Evolutionary conservation across 208 protist genomes (phyloP), one percentile per base, ranked within the genome.

Genomic region (Trypanosoma grayi): DNA sequence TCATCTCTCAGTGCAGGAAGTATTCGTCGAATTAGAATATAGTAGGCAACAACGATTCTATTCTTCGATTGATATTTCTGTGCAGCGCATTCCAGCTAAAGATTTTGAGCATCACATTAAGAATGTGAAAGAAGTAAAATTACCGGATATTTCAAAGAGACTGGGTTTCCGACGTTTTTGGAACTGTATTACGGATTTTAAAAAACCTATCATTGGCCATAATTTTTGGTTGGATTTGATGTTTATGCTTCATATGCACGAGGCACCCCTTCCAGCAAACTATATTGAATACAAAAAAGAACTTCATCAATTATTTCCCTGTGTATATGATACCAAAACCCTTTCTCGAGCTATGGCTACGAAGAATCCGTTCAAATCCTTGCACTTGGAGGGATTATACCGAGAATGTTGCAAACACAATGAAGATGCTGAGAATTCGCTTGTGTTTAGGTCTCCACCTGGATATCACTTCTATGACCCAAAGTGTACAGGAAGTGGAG

Each of bases 211-310:
- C 31, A 68, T 93, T 1, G 87, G 87, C 1, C 87, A 93, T 65
- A 90, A 93, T 51, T 90, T 88, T 63, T 76, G 80, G 58, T 62
- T 79, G 27, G 87, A 93, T 34, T n/a, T 87, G 4, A 88, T 93
- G 81, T 93, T 93, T 59, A 87, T 93, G 81, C 44, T 89, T 1
- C 69, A 87, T 62, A 85, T 88, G 82, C 81, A 93, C 56, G 78
- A 90, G 46, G 36, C 40, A 20, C 22, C 46, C 2, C 58, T 93
- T n/a, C 73, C 86, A 5, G 2, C 30, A 20, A 18, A 54, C 20
- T 90, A 90, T 72, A 20, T 60, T 0, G 57, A 73, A 22, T 93
- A 85, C 41, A 90, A 90, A 50, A 48, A 69, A 18, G 7, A 60
- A 0, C 44, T 80, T 8, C 67, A 77, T 5, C 9, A 54, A 24